Evolutionary conservation across 2,329 filamentous ascomycete genomes (phyloP).

Genomic region (Mycosphaerella arachidis): DNA sequence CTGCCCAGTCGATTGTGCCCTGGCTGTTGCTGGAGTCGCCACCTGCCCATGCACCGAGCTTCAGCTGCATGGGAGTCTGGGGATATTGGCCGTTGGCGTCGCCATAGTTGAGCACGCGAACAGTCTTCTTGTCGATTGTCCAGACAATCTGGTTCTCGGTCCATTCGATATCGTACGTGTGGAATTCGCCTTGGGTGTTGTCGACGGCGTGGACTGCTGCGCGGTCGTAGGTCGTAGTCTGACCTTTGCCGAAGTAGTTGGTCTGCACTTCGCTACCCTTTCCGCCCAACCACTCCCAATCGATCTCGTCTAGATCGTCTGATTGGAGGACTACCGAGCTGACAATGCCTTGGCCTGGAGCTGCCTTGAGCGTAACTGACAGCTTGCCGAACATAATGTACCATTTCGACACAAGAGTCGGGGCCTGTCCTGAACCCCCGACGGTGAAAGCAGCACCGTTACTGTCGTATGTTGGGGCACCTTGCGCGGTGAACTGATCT

Average conservation of each 20-base stretch:
- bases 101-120: slow-evolving; percentile 67
- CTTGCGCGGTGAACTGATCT: slow-evolving; percentile 69
- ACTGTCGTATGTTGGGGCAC: slow-evolving; percentile 66
- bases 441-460: slow-evolving; percentile 82
- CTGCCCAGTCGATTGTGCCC: slow-evolving; percentile 87
- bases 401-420: slow-evolving; percentile 82
- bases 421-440: slow-evolving; percentile 70
- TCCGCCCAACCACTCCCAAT: slow-evolving; percentile 91
- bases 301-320: slow-evolving; percentile 90
- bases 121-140: slow-evolving; percentile 72
- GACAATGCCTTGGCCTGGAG: slow-evolving; percentile 85
- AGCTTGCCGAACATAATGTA: slow-evolving; percentile 99
- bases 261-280: slow-evolving; percentile 75
- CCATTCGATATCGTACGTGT: slow-evolving; percentile 92
- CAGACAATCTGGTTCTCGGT: slow-evolving; percentile 78
- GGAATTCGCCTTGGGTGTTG: slow-evolving; percentile 68
- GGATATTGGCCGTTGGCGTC: slow-evolving; percentile 78
- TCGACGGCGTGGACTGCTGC: slow-evolving; percentile 69
- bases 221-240: slow-evolving; percentile 79
- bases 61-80: slow-evolving; percentile 92
- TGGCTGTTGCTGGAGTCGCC: slow-evolving; percentile 73
- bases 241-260: slow-evolving; percentile 95
- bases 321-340: slow-evolving; percentile 89
- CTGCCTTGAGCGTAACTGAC: slow-evolving; percentile 77
- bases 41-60: slow-evolving; percentile 87